Conservation (phyloP, 345 rosid genomes). For the Odontarrhena argentea region DNA sequence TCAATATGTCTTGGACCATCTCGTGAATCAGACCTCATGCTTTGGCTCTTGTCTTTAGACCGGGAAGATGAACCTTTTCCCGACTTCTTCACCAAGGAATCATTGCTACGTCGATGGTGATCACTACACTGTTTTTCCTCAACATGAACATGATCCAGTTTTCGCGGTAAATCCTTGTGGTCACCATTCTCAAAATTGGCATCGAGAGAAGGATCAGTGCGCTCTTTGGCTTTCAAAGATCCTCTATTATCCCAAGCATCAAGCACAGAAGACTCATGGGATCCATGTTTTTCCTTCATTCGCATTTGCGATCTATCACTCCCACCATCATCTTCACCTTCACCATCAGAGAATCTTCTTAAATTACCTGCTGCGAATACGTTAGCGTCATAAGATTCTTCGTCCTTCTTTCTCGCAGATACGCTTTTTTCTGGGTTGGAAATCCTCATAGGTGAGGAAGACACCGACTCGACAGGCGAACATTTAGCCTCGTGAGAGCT, state of each 20-base stretch:
- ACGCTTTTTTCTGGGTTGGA: slow-evolving; percentile 49
- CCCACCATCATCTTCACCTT: slow-evolving; percentile 66
- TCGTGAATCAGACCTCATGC: slow-evolving; percentile 54
- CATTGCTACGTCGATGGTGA: slow-evolving; percentile 47
- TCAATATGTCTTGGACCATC: slow-evolving; percentile 50
- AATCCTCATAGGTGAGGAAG: slow-evolving; percentile 77
- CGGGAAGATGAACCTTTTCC: slow-evolving; percentile 68
- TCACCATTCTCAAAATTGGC: slow-evolving; percentile 44
- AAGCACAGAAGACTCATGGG: slow-evolving; percentile 50
- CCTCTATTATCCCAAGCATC: slow-evolving; percentile 53
- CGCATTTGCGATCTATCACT: slow-evolving; percentile 61
- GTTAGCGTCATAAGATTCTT: slow-evolving; percentile 48
- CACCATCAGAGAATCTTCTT: slow-evolving; percentile 59
- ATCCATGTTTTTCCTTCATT: slow-evolving; percentile 53
- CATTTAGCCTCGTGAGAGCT: slow-evolving; percentile 68
- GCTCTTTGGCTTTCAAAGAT: slow-evolving; percentile 53
- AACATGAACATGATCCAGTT: slow-evolving; percentile 41
- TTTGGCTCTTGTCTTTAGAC: slow-evolving; percentile 64
- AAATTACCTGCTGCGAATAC: slow-evolving; percentile 45
- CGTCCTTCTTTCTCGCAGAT: slow-evolving; percentile 52
- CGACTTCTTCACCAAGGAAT: slow-evolving; percentile 54
- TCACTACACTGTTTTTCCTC: slow-evolving; percentile 55
- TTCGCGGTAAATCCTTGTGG: slow-evolving; percentile 50
- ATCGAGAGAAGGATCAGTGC: slow-evolving; percentile 50
- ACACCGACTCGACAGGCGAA: slow-evolving; percentile 85